These are phyloP conservation scores for Sarocladiaceae sp. DNA, from an alignment of 2,329 filamentous ascomycete species.

Conservation along the genomic window DNA sequence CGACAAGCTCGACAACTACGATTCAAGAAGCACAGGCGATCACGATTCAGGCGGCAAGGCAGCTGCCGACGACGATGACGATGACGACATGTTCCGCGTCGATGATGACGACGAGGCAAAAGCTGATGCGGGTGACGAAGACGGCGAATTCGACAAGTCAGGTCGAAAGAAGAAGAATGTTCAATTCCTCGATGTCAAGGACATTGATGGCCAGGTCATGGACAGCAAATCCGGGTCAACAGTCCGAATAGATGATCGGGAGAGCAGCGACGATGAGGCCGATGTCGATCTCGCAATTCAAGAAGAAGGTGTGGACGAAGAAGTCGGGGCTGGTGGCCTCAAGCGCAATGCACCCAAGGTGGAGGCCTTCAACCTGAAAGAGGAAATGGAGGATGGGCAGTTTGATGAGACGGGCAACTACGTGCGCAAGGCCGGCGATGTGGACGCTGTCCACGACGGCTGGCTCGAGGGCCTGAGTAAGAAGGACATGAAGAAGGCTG, in stretches of 20 bases:
- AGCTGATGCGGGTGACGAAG: conserved; percentile 26
- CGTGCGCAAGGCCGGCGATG: conserved; percentile 80
- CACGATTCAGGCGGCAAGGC: conserved; percentile 20
- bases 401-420: conserved; percentile 92
- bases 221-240: conserved; percentile 68
- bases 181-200: conserved; percentile 48
- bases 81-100: conserved; percentile 82
- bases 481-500: conserved; percentile 85
- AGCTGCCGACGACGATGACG: conserved; percentile 50
- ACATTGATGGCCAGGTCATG: conserved; percentile 75
- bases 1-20: conserved; percentile 50
- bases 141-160: conserved; percentile 24
- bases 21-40: conserved; percentile 33
- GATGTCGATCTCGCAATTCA: conserved; percentile 64
- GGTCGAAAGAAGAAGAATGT: conserved; percentile 60
- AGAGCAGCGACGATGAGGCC: conserved; percentile 56
- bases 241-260: conserved; percentile 54
- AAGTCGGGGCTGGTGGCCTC: conserved; percentile 82
- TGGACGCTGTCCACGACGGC: conserved; percentile 81
- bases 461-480: conserved; percentile 93
- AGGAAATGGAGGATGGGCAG: conserved; percentile 84
- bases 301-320: conserved; percentile 75
- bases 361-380: conserved; percentile 90
- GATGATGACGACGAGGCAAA: conserved; percentile 46
- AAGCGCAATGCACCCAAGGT: conserved; percentile 91